Base-by-base conservation (phyloP, 805 yeast genomes). In the Maudiozyma pseudohumilis region DNA sequence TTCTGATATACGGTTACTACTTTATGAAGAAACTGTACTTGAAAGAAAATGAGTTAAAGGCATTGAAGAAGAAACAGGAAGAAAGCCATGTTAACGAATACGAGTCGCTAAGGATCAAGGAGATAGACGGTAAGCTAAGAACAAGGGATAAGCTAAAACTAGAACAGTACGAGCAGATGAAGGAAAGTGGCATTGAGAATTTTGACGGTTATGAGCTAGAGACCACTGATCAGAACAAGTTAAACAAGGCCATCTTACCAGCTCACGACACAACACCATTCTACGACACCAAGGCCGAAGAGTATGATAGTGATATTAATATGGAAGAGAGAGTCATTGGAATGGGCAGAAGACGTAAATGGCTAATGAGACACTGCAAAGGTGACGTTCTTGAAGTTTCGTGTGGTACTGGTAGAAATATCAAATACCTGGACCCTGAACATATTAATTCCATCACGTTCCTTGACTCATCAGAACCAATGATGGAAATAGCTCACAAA, bases 371-470 rank as follows among this genome's bases (percentile, higher is more conserved):
- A 26, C 82, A 81, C 43, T 72, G 80, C 35, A 64, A 67, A 40
- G 98, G 98, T 17, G 96, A 92, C 55, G 96, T 87, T 2, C 64
- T 92, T 40, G 98, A 92, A 59, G 92, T 89, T 9, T 80, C 96
- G 0, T 84, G 94, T 54, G 98, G 98, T 41, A 92, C 98, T 0
- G 97, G 98, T 6, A 72, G 97, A 59, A 92, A 92, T 55, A 72
- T 89, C 40, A 77, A 80, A 34, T 88, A 80, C 55, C 61, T 86
- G 48, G 70, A 78, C 37, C 72, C 77, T 16, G 67, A 72, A 2
- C 55, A 65, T 20, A 63, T 89, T 22, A 68, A 71, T 34, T 81
- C 95, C 0, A 72, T 85, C 27, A 89, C 97, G 0, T 85, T 83
- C 49, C 61, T 88, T 34, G 98, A 92, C 57, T 72, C 96, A 1